Evolutionary conservation across 371 early-diverging fungal genomes (phyloP).

Genomic region (Zychaea mexicana): DNA sequence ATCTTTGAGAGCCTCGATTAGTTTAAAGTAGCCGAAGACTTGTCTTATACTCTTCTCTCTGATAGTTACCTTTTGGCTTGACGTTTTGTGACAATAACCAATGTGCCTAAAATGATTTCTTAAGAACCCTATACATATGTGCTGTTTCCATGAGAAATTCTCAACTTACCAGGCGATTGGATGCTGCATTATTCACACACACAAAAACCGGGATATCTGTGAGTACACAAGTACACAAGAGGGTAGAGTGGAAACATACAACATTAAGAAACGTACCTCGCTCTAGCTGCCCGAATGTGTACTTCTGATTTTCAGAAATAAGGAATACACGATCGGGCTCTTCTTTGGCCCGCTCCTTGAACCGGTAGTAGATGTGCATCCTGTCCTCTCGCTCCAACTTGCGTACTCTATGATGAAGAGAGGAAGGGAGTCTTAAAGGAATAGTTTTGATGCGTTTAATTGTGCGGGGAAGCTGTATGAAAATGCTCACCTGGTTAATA

Average conservation of each 20-base stretch:
- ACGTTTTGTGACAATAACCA: slow-evolving; percentile 27
- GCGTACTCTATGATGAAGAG: not conserved
- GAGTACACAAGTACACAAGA: not conserved
- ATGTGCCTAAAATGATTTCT: slow-evolving; percentile 16
- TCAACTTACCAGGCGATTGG: slow-evolving; percentile 22
- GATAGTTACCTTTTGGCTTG: slow-evolving; percentile 21
- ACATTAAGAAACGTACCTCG: slow-evolving; percentile 14
- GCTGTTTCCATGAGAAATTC: not conserved
- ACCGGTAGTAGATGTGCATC: slow-evolving; percentile 29
- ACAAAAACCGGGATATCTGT: not conserved
- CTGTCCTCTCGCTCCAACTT: slow-evolving; percentile 3
- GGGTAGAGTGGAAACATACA: not conserved
- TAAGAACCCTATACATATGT: too few relatives aligned
- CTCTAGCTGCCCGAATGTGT: slow-evolving; percentile 27
- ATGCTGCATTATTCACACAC: slow-evolving; percentile 10
- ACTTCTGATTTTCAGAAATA: slow-evolving; percentile 25
- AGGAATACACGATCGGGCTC: slow-evolving; percentile 23
- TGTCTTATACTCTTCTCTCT: not conserved
- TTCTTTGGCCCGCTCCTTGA: slow-evolving; percentile 23
- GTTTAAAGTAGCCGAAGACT: not conserved
- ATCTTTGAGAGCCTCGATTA: slow-evolving; percentile 24
- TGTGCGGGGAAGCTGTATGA: too few relatives aligned
- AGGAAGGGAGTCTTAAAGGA: too few relatives aligned
- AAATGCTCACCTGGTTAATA: slow-evolving; percentile 14
- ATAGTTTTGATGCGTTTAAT: too few relatives aligned